Evolutionary conservation across 1,284 basidiomycete genomes (phyloP).

Genomic region (Laetiporus sulphureus): DNA sequence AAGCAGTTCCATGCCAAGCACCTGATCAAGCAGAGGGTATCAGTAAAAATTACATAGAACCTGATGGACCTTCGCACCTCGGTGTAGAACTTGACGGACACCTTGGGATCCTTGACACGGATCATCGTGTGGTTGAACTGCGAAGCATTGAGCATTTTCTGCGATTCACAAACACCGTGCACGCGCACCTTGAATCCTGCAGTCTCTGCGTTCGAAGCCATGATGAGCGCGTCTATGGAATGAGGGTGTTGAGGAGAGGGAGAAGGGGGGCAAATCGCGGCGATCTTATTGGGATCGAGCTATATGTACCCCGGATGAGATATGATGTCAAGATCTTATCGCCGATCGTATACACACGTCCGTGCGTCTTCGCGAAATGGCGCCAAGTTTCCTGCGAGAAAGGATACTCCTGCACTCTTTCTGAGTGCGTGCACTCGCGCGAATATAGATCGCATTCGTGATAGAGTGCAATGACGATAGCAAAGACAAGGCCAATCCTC

Average conservation of each 20-base stretch:
- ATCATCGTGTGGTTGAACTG: slow-evolving; percentile 89
- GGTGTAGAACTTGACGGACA: slow-evolving; percentile 69
- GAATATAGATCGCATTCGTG: background rate
- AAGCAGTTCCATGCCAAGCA: slow-evolving; percentile 84
- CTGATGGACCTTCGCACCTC: slow-evolving; percentile 34
- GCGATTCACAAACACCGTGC: background rate
- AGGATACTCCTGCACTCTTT: no score
- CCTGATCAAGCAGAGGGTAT: slow-evolving; percentile 33
- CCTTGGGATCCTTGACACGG: slow-evolving; percentile 83
- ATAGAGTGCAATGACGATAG: no score
- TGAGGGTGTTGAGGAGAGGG: background rate
- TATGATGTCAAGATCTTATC: no score
- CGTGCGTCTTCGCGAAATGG: no score
- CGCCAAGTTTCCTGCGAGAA: no score
- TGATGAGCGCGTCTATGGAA: slow-evolving; percentile 1
- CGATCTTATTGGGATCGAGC: no score
- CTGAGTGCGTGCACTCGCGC: background rate
- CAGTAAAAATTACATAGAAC: background rate
- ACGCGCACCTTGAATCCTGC: slow-evolving; percentile 9
- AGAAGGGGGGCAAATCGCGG: no score
- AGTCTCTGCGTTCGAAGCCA: slow-evolving; percentile 7
- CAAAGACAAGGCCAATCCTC: no score
- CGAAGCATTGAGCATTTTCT: background rate
- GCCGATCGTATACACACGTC: no score
- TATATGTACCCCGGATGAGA: no score